Evolutionary conservation across 2,329 filamentous ascomycete species (phyloP), one percentile per base, ranked within the genome.

Genomic region (Ceratocystis huliohia): DNA sequence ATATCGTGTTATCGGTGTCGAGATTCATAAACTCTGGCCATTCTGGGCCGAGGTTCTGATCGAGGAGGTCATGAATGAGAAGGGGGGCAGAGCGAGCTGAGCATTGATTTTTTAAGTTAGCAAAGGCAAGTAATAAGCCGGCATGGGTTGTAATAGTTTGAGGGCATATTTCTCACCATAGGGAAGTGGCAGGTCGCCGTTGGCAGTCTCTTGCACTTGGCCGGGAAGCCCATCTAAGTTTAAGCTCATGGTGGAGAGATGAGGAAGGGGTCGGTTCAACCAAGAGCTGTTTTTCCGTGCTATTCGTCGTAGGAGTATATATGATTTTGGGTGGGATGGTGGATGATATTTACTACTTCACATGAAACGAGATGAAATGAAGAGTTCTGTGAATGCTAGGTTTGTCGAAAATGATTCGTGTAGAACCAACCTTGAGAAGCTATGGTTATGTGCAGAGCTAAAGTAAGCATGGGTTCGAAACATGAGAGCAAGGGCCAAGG

Each of bases 61-160:
- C 68, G 46, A 70, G 68, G 13, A 70, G 63, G 50, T 70, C 69
- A 50, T 70, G 66, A 17, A 70, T 64, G 57, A 70, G 66, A 17
- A 70, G 65, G 2, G 69, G 69, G 1, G 66, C 65, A 25, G 69
- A 69, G 20, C 69, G 65, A 41, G 56, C 69, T 70, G 61, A 33
- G n/a, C 15, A 10, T 13, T 33, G 22, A 13, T 53, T 53, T 48
- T 50, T 15, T 13, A 25, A 3, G 53, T 57, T 28, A 48, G 44
- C 63, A 17, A 63, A 13, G 3, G 20, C 45, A 22, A 17, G 25
- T 17, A 30, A 48, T 10, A 7, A 13, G 22, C 20, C 17, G 33
- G 10, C 20, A 50, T 10, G 41, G 28, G 20, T 10, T 45, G 37
- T 46, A 1, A 15, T n/a, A 22, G 61, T 13, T n/a, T 2, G n/a